phyloP scores from a whole-genome alignment of 129 eudicot species.

The Daucus carota region DH1_v3.0 NC_030383.2:54507001-54507500 shows the following conservation, averaged over 20 bases:
- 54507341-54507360: constrained; percentile 5
- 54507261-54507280: too few relatives aligned
- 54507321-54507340: not conserved
- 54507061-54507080: constrained; percentile 84
- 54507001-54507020: constrained; percentile 66
- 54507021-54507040: constrained; percentile 63
- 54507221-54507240: not conserved
- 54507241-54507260: not conserved
- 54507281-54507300: too few relatives aligned
- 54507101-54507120: constrained; percentile 70
- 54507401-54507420: not conserved
- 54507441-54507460: not conserved
- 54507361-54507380: not conserved
- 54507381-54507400: not conserved
- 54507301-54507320: too few relatives aligned
- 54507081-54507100: constrained; percentile 52
- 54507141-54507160: constrained; percentile 94
- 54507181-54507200: not conserved
- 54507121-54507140: constrained; percentile 72
- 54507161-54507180: not conserved
- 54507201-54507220: too few relatives aligned
- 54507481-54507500: not conserved
- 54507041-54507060: constrained; percentile 59
- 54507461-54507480: not conserved
- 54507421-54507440: not conserved